Base-by-base conservation (phyloP, 495 filamentous ascomycete genomes). In the Penicillium chermesinum region DNA sequence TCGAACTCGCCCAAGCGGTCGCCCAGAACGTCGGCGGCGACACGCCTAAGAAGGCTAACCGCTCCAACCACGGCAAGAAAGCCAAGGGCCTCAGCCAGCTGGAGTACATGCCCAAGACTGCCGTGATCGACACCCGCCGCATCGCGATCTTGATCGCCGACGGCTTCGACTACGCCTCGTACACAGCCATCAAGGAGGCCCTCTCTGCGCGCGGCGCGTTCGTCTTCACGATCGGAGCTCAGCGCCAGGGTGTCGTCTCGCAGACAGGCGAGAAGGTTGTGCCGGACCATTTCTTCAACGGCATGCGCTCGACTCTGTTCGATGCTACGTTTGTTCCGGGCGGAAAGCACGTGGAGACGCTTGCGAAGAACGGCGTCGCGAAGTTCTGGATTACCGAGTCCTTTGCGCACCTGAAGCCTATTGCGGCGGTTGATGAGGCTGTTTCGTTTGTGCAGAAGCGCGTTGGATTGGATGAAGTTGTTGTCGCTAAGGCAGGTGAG, bases 361-460 rank as follows among this genome's bases (percentile, higher is more conserved):
- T 95, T 4, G 64, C 76, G 30, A 82, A 82, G 68, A 88, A 80
- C 46, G 89, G 90, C 4, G 79, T 89, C 16, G 87, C 86, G 1
- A 69, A 88, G 43, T 85, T 91, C 70, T 95, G 86, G 86, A 71
- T 95, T 17, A 78, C 88, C 47, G 88, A 94, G 65, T 83, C 88
- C 0, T 94, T 90, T 58, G 82, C 87, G 2, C 82, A 91, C 50
- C 67, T 91, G 43, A 88, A 94, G 73, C 64, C 86, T 21, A 84
- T 96, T 54, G 84, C 85, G 32, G 84, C 85, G 25, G 79, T 82
- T 0, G 82, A 87, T 18, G 84, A 90, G 57, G 83, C 74, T 2
- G 86, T 87, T 0, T 61, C 78, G 2, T 69, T 94, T 16, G 79
- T 91, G 14, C 55, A 75, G 41, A 64, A 69, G 34, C 63, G 66